phyloP scores from a whole-genome alignment of 73 alveolate genomes.

The Blepharisma stoltei region DNA sequence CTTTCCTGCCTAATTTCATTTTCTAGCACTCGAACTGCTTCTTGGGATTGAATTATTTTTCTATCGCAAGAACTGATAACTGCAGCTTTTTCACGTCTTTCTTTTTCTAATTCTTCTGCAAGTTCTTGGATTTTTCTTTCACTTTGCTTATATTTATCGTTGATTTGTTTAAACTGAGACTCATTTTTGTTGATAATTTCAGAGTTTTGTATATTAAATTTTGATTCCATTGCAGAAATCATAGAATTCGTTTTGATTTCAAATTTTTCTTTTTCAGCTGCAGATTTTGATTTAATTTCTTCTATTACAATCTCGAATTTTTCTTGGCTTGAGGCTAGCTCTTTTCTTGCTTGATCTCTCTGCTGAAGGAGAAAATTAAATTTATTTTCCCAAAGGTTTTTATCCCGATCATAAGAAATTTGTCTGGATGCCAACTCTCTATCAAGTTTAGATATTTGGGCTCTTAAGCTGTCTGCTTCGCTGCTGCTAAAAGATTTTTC shows the following conservation, averaged over 20 bases:
- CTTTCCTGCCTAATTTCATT: constrained; percentile 67
- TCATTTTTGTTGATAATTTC: constrained; percentile 35
- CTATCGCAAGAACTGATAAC: constrained; percentile 73
- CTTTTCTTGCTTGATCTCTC: constrained; percentile 62
- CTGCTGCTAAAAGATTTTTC: not conserved
- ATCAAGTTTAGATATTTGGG: constrained; percentile 22
- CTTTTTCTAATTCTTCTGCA: constrained; percentile 75
- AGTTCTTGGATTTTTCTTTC: constrained; percentile 80
- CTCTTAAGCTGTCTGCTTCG: not conserved
- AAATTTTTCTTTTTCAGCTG: constrained; percentile 69
- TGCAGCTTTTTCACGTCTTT: constrained; percentile 67
- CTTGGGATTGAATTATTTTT: constrained; percentile 70
- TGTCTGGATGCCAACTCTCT: constrained; percentile 12
- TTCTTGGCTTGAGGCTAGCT: constrained; percentile 65
- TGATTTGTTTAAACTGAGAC: constrained; percentile 37
- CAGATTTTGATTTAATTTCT: constrained; percentile 67
- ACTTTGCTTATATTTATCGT: constrained; percentile 62
- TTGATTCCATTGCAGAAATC: constrained; percentile 66
- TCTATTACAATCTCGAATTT: constrained; percentile 85
- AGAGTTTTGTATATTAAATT: constrained; percentile 75
- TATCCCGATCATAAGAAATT: constrained; percentile 9
- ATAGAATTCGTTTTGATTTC: constrained; percentile 55
- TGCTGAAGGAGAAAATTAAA: constrained; percentile 14
- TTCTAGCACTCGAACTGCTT: constrained; percentile 59
- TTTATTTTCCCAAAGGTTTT: constrained; percentile 21